These are phyloP conservation scores for Mycena venus DNA, from an alignment of 768 basidiomycete genomes.

Conservation along the genomic window DNA sequence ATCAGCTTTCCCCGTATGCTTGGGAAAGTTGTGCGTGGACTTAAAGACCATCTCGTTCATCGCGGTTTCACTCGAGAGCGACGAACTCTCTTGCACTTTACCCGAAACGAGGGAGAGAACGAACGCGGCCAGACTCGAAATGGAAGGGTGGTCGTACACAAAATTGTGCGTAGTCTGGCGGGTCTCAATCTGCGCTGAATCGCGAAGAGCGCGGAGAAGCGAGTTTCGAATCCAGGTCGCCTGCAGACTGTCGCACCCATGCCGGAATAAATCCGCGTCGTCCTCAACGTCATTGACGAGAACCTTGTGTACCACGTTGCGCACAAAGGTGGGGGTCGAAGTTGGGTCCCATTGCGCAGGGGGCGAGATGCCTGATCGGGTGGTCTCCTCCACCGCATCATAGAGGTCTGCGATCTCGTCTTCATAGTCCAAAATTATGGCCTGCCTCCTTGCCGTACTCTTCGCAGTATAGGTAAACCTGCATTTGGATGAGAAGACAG, in stretches of 20 bases:
- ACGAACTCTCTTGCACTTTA: neutral
- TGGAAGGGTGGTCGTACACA: constrained; percentile 43
- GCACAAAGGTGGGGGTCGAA: constrained; percentile 45
- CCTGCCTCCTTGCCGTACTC: constrained; percentile 48
- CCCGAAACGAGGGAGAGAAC: neutral
- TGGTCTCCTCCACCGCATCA: constrained; percentile 43
- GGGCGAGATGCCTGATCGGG: constrained; percentile 37
- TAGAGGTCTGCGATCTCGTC: constrained; percentile 54
- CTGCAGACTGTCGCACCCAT: constrained; percentile 52
- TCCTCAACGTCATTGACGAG: constrained; percentile 42
- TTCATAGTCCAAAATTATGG: constrained; percentile 49
- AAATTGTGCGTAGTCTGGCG: constrained; percentile 34
- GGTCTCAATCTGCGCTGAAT: constrained; percentile 31
- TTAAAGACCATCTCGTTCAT: constrained; percentile 32
- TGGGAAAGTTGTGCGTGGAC: constrained; percentile 19
- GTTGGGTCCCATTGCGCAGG: constrained; percentile 44
- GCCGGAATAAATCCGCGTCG: constrained; percentile 50
- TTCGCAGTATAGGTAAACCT: constrained; percentile 54
- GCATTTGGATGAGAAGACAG: neutral
- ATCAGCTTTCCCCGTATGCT: constrained; percentile 4
- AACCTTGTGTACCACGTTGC: constrained; percentile 46
- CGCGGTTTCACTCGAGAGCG: neutral
- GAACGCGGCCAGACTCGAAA: constrained; percentile 21
- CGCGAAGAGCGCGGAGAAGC: constrained; percentile 33
- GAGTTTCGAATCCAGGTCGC: constrained; percentile 47